Evolutionary conservation across 306 rosid genomes (phyloP).

Genomic region (Vicia villosa): DNA sequence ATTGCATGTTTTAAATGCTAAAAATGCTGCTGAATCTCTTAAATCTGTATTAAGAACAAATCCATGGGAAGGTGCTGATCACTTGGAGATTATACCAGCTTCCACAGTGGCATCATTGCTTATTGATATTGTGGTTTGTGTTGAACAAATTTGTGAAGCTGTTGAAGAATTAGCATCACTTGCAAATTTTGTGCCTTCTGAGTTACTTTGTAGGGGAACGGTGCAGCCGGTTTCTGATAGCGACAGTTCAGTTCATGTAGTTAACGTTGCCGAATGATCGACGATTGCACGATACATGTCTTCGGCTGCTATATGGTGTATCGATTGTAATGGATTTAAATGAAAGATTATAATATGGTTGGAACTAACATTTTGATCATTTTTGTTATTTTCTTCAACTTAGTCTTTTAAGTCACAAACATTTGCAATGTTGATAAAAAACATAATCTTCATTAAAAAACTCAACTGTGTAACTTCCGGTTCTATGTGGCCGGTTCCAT

Average conservation of each 20-base stretch:
- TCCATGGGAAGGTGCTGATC: conserved; percentile 36
- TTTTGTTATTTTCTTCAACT: too few species aligned
- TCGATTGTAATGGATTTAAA: neutral
- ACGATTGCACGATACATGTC: neutral
- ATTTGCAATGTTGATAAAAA: too few species aligned
- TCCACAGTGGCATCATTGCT: conserved; percentile 44
- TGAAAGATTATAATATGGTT: neutral
- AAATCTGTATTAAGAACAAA: conserved; percentile 36
- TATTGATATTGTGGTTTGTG: conserved; percentile 40
- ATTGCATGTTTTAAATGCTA: conserved; percentile 34
- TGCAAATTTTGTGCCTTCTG: conserved; percentile 26
- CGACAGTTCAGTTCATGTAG: conserved; percentile 31
- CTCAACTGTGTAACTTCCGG: too few species aligned
- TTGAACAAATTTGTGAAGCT: conserved; percentile 40
- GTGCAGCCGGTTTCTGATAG: conserved; percentile 28
- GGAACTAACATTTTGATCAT: too few species aligned
- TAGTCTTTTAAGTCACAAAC: too few species aligned
- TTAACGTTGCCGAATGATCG: neutral
- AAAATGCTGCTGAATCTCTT: conserved; percentile 36
- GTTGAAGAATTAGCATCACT: conserved; percentile 40
- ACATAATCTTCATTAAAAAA: too few species aligned
- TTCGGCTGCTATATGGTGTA: neutral
- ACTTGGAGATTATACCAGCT: conserved; percentile 33
- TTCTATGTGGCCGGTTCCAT: too few species aligned
- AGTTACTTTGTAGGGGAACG: conserved; percentile 29